Conservation (phyloP, 1,139 yeast species). For the Yamadazyma conglobata region DNA sequence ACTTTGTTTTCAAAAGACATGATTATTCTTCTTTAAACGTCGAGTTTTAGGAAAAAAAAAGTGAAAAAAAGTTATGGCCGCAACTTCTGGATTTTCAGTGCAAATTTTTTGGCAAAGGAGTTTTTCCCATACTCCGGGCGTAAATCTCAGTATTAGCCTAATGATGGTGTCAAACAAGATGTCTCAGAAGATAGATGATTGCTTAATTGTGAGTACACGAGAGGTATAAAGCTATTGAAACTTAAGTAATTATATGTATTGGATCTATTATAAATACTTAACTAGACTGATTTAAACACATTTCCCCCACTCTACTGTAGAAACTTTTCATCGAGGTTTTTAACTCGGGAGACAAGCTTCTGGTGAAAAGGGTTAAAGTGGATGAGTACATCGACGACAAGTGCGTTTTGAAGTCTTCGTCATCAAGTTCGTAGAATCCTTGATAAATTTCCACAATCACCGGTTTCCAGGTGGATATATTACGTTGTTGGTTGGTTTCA, state of each 20-base stretch:
- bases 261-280: too few relatives aligned
- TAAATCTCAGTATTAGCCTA: slow-evolving; percentile 10
- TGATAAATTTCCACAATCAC: slow-evolving; percentile 83
- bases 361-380: slow-evolving; percentile 63
- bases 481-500: slow-evolving; percentile 73
- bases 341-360: slow-evolving; percentile 67
- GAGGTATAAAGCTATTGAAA: too few relatives aligned
- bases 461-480: slow-evolving; percentile 84
- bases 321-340: slow-evolving; percentile 65
- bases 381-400: slow-evolving; percentile 67
- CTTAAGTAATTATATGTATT: too few relatives aligned
- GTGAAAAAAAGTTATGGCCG: slow-evolving; percentile 10
- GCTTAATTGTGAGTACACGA: too few relatives aligned
- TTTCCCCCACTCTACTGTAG: slow-evolving; percentile 68
- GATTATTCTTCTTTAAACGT: slow-evolving; percentile 6
- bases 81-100: slow-evolving; percentile 10
- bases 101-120: slow-evolving; percentile 13
- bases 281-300: slow-evolving; percentile 11
- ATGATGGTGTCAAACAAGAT: too few relatives aligned
- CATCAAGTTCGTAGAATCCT: slow-evolving; percentile 76
- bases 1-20: slow-evolving; percentile 54
- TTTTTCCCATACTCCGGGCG: too few relatives aligned
- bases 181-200: too few relatives aligned
- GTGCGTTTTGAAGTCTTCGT: slow-evolving; percentile 62
- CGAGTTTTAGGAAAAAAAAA: slow-evolving; percentile 6